phyloP scores from a whole-genome alignment of 2,329 filamentous ascomycete species.

The Sclerotinia subarctica region DNA sequence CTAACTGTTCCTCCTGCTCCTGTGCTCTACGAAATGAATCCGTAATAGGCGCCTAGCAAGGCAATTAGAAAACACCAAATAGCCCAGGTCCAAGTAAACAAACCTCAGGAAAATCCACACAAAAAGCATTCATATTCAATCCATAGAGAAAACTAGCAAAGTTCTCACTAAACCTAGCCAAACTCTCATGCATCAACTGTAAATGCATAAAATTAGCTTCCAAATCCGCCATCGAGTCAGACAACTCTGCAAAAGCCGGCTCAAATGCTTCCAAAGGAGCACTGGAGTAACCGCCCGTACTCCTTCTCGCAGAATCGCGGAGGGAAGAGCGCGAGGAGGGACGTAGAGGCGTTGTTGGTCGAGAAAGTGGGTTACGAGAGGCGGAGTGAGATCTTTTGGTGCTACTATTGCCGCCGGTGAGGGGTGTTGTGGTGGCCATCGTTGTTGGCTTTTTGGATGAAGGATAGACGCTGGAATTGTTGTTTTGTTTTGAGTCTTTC shows the following conservation, averaged over 20 bases:
- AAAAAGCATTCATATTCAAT: slow-evolving; percentile 98
- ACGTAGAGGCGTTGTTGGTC: slow-evolving; percentile 85
- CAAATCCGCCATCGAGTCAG: slow-evolving; percentile 89
- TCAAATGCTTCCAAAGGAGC: slow-evolving; percentile 81
- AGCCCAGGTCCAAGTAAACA: slow-evolving; percentile 18
- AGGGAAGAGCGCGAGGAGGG: slow-evolving; percentile 87
- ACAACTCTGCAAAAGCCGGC: slow-evolving; percentile 87
- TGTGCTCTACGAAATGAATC: slow-evolving; percentile 75
- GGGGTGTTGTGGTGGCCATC: slow-evolving; percentile 35
- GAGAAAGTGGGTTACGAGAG: slow-evolving; percentile 40
- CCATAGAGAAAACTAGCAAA: slow-evolving; percentile 96
- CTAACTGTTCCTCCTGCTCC: slow-evolving; percentile 52
- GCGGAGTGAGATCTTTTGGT: slow-evolving; percentile 34
- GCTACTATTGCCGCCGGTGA: slow-evolving; percentile 32
- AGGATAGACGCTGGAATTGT: not conserved
- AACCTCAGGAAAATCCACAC: slow-evolving; percentile 95
- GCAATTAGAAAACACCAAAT: slow-evolving; percentile 13
- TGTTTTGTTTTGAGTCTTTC: not conserved
- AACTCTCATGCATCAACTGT: slow-evolving; percentile 92
- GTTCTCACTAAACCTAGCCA: slow-evolving; percentile 90
- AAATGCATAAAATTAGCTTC: slow-evolving; percentile 98
- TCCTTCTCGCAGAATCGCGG: slow-evolving; percentile 61
- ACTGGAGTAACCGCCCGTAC: slow-evolving; percentile 50
- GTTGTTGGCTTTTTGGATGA: not conserved
- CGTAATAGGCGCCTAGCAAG: slow-evolving; percentile 68